These are phyloP conservation scores for Gautieria morchelliformis DNA, from an alignment of 768 basidiomycete genomes.

Conservation along the genomic window DNA sequence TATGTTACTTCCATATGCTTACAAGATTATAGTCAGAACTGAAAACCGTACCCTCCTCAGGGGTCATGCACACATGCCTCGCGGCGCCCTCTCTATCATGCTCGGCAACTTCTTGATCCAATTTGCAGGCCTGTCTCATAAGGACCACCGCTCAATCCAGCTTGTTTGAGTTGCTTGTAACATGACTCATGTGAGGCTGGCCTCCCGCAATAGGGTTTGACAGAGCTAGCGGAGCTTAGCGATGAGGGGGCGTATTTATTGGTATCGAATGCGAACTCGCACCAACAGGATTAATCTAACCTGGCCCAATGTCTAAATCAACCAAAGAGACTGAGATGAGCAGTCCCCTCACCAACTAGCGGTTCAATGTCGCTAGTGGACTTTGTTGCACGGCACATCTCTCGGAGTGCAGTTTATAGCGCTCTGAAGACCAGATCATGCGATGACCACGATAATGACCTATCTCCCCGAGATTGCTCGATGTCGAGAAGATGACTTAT, in stretches of 20 bases:
- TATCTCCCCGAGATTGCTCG: no score
- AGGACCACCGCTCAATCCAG: slow-evolving; percentile 55
- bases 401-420: no score
- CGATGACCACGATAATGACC: no score
- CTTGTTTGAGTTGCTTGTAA: slow-evolving; percentile 60
- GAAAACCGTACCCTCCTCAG: slow-evolving; percentile 54
- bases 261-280: slow-evolving; percentile 72
- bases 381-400: no score
- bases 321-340: not conserved
- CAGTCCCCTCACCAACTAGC: slow-evolving; percentile 59
- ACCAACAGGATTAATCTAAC: slow-evolving; percentile 96
- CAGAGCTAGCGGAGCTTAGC: slow-evolving; percentile 50
- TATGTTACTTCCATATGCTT: no score
- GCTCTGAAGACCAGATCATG: no score
- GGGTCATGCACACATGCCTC: slow-evolving; percentile 96
- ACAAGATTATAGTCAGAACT: not conserved
- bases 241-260: slow-evolving; percentile 77
- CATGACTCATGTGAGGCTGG: slow-evolving; percentile 64
- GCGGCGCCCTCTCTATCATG: slow-evolving; percentile 91
- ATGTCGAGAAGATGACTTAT: no score
- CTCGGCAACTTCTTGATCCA: slow-evolving; percentile 93
- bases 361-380: slow-evolving; percentile 90
- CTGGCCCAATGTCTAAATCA: slow-evolving; percentile 29
- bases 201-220: slow-evolving; percentile 73
- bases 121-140: slow-evolving; percentile 45